Base-by-base conservation (phyloP, 169 alveolate genomes). In the Eimeria necatrix region DNA sequence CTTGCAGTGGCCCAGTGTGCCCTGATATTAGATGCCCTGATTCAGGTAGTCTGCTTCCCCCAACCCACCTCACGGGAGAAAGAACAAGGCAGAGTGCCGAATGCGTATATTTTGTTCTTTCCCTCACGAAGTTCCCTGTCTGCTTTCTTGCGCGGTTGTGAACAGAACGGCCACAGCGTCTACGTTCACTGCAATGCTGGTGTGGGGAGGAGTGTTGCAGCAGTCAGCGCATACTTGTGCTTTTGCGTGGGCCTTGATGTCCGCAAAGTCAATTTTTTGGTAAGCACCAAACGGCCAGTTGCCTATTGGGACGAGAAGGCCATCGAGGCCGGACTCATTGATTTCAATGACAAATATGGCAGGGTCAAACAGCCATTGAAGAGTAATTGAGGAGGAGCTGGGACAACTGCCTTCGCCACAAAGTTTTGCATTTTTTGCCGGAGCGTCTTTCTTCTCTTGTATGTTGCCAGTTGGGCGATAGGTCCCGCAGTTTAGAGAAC, bases 161-260 rank as follows among this genome's bases (percentile, higher is more conserved):
- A 12, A 4, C 95, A 92, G 95, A 92, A 71, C 64, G 95, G 93
- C 46, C 95, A 92, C 93, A 78, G 70, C 49, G 96, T 94, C 60
- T 94, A 94, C 76, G 89, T 94, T 14, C 96, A 94, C 84, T 94
- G 96, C 94, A 94, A 94, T 51, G 96, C 96, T 3, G 96, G 96
- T 41, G 94, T 94, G 51, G 96, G 96, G 12, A 64, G 96, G 80
- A 94, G 96, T n/a, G 85, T 94, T 26, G 94, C 94, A 14, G 94
- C 94, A 22, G 96, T 83, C 71, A 61, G 94, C 91, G 96, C 94
- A 14, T 94, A 76, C 76, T 86, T 94, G 41, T 88, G 94, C 64
- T 94, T 86, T 24, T 61, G 91, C 46, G 76, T 94, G 26, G 96
- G 96, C 64, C 68, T 94, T 26, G 94, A 86, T 52, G 53, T 22